A percentile compares a stretch with the other conserved stretches of the same genome.
Evolutionary conservation across 257 asterid species (phyloP).

Genomic region (Osmanthus fragrans): DNA sequence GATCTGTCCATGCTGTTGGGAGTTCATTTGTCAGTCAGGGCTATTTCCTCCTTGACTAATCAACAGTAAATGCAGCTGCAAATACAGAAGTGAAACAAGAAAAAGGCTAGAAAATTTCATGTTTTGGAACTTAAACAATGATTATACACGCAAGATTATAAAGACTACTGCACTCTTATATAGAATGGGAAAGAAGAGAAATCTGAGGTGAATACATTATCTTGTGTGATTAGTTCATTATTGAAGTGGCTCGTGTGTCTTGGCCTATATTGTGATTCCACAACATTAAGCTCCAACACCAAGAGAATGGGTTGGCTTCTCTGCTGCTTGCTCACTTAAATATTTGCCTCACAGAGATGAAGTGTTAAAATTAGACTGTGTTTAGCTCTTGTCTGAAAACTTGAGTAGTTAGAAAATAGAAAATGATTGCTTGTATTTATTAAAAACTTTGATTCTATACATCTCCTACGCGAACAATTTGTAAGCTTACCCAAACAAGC

Average conservation of each 20-base stretch:
- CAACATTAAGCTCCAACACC: conserved; percentile 46
- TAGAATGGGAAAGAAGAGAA: neutral
- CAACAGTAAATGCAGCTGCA: conserved; percentile 13
- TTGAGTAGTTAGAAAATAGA: too few species aligned
- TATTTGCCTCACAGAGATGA: neutral
- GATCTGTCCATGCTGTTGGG: neutral
- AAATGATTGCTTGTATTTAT: too few species aligned
- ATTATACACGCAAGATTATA: neutral
- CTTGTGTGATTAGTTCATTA: conserved; percentile 6
- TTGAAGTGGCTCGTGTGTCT: conserved; percentile 19
- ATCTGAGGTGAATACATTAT: conserved; percentile 12
- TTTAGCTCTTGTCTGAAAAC: too few species aligned
- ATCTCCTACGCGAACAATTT: too few species aligned
- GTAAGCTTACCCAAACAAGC: too few species aligned
- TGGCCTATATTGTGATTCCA: conserved; percentile 48
- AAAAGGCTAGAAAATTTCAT: conserved; percentile 24
- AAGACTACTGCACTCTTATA: neutral
- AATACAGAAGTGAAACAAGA: conserved; percentile 7
- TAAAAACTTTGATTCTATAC: too few species aligned
- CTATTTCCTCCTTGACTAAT: conserved; percentile 4
- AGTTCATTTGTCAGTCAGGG: conserved; percentile 11
- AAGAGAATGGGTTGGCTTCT: conserved; percentile 46
- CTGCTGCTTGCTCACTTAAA: conserved; percentile 22
- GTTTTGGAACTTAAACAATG: neutral
- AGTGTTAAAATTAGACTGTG: too few species aligned